Evolutionary conservation across 495 filamentous ascomycete species (phyloP), one percentile per base, ranked within the genome.

Genomic region (Aspergillus affinis): DNA sequence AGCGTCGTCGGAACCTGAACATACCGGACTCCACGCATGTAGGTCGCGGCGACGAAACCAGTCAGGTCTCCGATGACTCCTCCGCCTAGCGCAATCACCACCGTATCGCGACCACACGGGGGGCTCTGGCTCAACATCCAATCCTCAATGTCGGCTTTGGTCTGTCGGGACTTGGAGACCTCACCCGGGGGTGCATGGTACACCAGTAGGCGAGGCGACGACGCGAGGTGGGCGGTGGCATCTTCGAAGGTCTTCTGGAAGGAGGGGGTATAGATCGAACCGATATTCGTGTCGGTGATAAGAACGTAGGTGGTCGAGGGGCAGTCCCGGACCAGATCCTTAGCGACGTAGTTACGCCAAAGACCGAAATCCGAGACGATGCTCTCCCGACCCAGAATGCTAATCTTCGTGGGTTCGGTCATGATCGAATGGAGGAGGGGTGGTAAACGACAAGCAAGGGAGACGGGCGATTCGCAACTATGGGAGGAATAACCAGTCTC

Each of bases 31-130:
- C 95, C 95, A 59, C 94, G 86, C 93, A 98, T 98, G 78, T 97
- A 98, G 53, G 94, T 98, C 46, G 94, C 89, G 21, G 94, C 94
- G 21, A 97, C 90, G 73, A 96, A 98, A 54, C 94, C 94, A 59
- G 96, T 92, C 86, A 98, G 88, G 71, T 98, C 94, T 20, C 94
- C 94, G 77, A 98, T 96, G 23, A 98, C 95, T 53, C 94, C 94
- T 60, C 94, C 94, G n/a, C 94, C 94, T 15, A 98, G 81, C 18
- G 94, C 94, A 72, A 98, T 90, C 54, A 98, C 84, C 48, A 98
- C 89, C 1, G 92, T 96, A 73, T 98, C 94, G 51, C 94, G 84
- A 19, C 93, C 96, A 81, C 92, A 98, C 72, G 80, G 81, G 9
- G 80, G 80, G 54, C 65, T 76, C 59, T 97, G 84, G 60, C 87